Percentiles rank a stretch among this genome's conserved stretches.
These are phyloP conservation scores for Naematelia aurantialba DNA, from an alignment of 768 basidiomycete species.

Conservation along the genomic window DNA sequence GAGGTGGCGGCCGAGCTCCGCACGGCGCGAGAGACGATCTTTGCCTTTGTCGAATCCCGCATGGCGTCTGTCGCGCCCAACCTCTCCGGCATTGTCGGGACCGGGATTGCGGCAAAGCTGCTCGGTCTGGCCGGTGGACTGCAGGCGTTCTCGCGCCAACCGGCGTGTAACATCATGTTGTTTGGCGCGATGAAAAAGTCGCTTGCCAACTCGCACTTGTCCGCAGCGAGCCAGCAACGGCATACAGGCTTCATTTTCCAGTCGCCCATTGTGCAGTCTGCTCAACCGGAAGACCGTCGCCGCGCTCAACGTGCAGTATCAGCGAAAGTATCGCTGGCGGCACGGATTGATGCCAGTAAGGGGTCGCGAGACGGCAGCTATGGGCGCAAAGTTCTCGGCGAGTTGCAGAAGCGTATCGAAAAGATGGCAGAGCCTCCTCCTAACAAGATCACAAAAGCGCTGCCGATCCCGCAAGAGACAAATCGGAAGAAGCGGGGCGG, in stretches of 20 bases:
- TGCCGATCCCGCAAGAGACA: slow-evolving; percentile 91
- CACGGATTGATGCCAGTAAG: slow-evolving; percentile 89
- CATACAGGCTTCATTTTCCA: slow-evolving; percentile 98
- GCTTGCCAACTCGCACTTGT: slow-evolving; percentile 72
- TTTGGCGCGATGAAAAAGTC: slow-evolving; percentile 91
- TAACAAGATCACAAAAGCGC: slow-evolving; percentile 83
- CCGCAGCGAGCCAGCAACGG: slow-evolving; percentile 74
- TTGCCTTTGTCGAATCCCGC: slow-evolving; percentile 97
- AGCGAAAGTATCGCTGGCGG: slow-evolving; percentile 83
- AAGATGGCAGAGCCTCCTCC: slow-evolving; percentile 90
- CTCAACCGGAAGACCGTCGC: slow-evolving; percentile 82
- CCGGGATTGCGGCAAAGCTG: slow-evolving; percentile 95
- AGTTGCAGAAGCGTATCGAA: slow-evolving; percentile 90
- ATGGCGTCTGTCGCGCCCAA: slow-evolving; percentile 99
- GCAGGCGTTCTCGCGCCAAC: slow-evolving; percentile 84
- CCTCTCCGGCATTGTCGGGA: slow-evolving; percentile 96
- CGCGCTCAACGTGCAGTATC: slow-evolving; percentile 91
- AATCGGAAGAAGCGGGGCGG: slow-evolving; percentile 91
- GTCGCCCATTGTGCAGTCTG: slow-evolving; percentile 76
- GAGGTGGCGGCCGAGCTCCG: slow-evolving; percentile 84
- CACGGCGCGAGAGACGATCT: slow-evolving; percentile 90
- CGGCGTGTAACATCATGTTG: slow-evolving; percentile 83
- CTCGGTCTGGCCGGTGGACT: slow-evolving; percentile 96
- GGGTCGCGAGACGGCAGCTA: slow-evolving; percentile 69
- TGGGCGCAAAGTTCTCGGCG: slow-evolving; percentile 72